Conservation (phyloP, 2,329 filamentous ascomycete species). For the Paracamarosporium sp. region DNA sequence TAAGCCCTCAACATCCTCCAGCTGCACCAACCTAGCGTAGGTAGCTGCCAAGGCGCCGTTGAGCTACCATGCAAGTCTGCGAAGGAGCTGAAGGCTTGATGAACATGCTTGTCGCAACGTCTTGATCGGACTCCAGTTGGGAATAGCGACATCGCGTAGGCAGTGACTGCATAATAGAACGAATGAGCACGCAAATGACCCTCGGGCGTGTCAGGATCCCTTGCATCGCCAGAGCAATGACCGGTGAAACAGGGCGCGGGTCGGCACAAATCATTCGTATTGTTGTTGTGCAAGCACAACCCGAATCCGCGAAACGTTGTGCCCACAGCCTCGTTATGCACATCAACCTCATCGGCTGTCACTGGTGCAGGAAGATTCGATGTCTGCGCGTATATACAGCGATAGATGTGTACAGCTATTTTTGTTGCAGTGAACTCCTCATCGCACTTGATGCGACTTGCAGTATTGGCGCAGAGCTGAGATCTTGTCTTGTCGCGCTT, state of each 20-base stretch:
- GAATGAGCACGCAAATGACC: not conserved
- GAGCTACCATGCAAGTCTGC: not conserved
- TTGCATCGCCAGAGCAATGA: not conserved
- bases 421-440: not conserved
- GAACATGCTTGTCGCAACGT: slow-evolving; percentile 6
- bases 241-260: not conserved
- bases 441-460: not conserved
- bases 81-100: slow-evolving; percentile 3
- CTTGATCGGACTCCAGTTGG: not conserved
- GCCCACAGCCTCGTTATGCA: not conserved
- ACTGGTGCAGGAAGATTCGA: not conserved
- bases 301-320: not conserved
- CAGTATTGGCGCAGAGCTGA: not conserved
- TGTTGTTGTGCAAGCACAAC: not conserved
- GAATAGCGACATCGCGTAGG: not conserved
- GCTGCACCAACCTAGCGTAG: not conserved
- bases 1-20: not conserved
- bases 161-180: slow-evolving; percentile 3
- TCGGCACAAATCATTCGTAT: slow-evolving; percentile 1
- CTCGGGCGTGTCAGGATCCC: not conserved
- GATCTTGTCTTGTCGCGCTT: not conserved
- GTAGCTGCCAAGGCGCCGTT: not conserved
- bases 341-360: not conserved
- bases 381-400: not conserved
- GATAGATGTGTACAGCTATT: not conserved